Evolutionary conservation across 805 yeast species (phyloP), one percentile per base, ranked within the genome.

Genomic region (Kockiozyma suomiensis): DNA sequence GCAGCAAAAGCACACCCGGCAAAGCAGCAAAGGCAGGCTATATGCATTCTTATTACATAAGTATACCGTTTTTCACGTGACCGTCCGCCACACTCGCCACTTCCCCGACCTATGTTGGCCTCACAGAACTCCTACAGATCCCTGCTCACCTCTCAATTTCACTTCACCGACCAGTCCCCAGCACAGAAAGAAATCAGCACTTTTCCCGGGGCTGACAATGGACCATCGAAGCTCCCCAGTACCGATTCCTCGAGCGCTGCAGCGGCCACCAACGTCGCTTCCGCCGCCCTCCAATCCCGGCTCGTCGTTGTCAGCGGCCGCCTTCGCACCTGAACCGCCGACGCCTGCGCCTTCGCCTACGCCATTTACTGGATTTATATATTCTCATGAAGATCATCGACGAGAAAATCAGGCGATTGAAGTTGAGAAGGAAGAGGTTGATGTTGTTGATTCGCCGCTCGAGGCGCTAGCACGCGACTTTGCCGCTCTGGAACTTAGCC

Each of bases 321-420:
- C 46, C 17, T 45, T 35, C 45, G 51, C 33, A 21, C 58, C 64
- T 4, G 64, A 56, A 23, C 60, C 60, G 8, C 67, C 67, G 13
- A 64, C 67, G 1, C 67, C 67, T 1, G 67, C 67, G 15, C 67
- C 67, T 10, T 64, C 67, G 26, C 67, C 67, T 1, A 53, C 61
- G 6, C 66, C 66, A 13, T 43, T 33, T 21, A 19, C 37, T 12
- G 38, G 48, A 3, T 53, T 17, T 30, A 49, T 54, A 12, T 33
- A n/a, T 37, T 21, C 46, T 4, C 50, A 42, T 40, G 37, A 50
- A 6, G 51, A 30, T 13, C 32, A 33, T 13, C 46, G 10, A 33
- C 2, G 28, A 33, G 33, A 40, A 43, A 37, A 3, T 43, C 40
- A 25, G 25, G 15, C 2, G 13, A 30, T 17, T 21, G 50, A 41